Conservation (phyloP, 257 asterid genomes). For the Osmanthus fragrans region DNA sequence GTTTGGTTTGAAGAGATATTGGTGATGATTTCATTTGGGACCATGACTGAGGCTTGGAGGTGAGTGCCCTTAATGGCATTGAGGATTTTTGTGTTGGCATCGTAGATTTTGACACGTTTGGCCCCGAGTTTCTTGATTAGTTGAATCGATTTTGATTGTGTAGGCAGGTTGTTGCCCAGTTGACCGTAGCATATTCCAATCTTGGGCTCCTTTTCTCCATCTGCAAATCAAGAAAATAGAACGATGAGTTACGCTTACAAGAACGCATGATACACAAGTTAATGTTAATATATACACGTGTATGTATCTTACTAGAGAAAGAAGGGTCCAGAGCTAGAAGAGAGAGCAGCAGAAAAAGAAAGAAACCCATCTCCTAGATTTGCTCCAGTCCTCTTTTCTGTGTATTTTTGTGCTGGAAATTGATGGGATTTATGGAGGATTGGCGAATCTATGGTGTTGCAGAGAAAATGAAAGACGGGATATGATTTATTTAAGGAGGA, state of each 20-base stretch:
- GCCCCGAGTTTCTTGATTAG: constrained; percentile 63
- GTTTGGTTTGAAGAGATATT: constrained; percentile 62
- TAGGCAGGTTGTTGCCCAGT: constrained; percentile 82
- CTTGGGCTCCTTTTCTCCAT: constrained; percentile 46
- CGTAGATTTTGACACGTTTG: constrained; percentile 78
- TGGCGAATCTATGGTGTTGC: background rate
- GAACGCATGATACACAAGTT: background rate
- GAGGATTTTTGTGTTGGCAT: constrained; percentile 62
- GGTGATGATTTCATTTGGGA: constrained; percentile 74
- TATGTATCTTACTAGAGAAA: constrained; percentile 30
- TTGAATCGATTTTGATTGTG: constrained; percentile 49
- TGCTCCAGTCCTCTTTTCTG: background rate
- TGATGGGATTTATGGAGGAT: background rate
- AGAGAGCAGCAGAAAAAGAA: constrained; percentile 26
- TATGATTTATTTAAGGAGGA: too few species aligned
- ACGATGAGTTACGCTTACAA: background rate
- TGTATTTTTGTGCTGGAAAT: background rate
- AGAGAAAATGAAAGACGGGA: background rate
- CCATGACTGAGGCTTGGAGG: constrained; percentile 78
- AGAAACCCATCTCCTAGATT: constrained; percentile 26
- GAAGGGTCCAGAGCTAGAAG: constrained; percentile 27
- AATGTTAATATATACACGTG: background rate
- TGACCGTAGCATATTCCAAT: constrained; percentile 91
- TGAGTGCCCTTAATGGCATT: constrained; percentile 57
- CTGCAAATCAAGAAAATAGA: constrained; percentile 32